A percentile compares a stretch with the other conserved stretches of the same genome.
These are phyloP conservation scores for Ambrosia artemisiifolia DNA, from an alignment of 129 eudicot genomes.

Conservation along the genomic window DNA sequence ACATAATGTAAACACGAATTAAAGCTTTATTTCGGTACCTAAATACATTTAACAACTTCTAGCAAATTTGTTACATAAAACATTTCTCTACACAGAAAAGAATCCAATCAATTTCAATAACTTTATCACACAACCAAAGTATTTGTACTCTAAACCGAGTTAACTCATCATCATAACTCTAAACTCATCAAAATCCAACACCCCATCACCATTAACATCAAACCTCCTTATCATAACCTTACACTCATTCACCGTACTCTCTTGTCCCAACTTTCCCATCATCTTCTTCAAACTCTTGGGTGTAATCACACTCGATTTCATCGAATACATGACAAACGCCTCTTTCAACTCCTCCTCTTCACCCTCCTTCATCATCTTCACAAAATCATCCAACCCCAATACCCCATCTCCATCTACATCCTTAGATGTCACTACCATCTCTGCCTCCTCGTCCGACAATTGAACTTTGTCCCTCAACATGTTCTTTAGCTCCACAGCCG, in stretches of 20 bases:
- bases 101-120: too few relatives aligned
- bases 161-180: slow-evolving; percentile 31
- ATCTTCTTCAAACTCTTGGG: slow-evolving; percentile 44
- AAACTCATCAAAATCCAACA: slow-evolving; percentile 42
- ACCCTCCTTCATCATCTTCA: slow-evolving; percentile 41
- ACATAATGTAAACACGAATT: too few relatives aligned
- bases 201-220: slow-evolving; percentile 54
- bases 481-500: slow-evolving; percentile 33
- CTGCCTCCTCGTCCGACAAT: slow-evolving; percentile 44
- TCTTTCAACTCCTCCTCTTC: slow-evolving; percentile 38
- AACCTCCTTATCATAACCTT: slow-evolving; percentile 37
- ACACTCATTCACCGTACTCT: slow-evolving; percentile 27
- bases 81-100: too few relatives aligned
- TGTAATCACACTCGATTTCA: slow-evolving; percentile 38
- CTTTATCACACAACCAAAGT: too few relatives aligned
- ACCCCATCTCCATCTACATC: slow-evolving; percentile 47
- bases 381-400: slow-evolving; percentile 42
- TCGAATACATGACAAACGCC: slow-evolving; percentile 49
- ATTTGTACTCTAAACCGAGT: not conserved
- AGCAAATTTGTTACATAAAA: too few relatives aligned
- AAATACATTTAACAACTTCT: too few relatives aligned
- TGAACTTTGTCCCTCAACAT: slow-evolving; percentile 10
- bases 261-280: slow-evolving; percentile 39
- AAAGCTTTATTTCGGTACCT: too few relatives aligned
- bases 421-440: slow-evolving; percentile 28